These are phyloP conservation scores for Stephania cephalantha DNA, from an alignment of 164 flowering plant genomes.

Conservation along the genomic window DNA sequence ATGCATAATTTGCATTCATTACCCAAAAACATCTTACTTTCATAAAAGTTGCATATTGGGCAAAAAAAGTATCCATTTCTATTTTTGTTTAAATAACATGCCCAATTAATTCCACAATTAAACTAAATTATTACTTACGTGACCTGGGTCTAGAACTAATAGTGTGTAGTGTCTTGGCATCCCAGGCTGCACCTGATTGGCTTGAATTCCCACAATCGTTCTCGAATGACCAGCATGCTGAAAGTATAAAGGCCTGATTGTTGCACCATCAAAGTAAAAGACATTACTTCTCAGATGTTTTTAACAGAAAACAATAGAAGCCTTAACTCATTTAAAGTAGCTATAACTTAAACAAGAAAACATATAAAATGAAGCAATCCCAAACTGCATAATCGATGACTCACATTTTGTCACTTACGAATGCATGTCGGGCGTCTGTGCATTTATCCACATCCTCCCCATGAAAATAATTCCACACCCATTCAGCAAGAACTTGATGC, in stretches of 20 bases:
- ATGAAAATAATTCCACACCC: constrained; percentile 86
- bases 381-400: constrained; percentile 21
- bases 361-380: not conserved
- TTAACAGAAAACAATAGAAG: not conserved
- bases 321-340: not conserved
- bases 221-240: constrained; percentile 94
- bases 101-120: not conserved
- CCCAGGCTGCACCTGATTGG: constrained; percentile 34
- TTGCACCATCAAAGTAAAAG: constrained; percentile 9
- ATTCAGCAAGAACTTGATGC: constrained; percentile 53
- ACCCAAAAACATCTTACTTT: not conserved
- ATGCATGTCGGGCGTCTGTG: constrained; percentile 26
- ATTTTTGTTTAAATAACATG: not conserved
- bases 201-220: constrained; percentile 85
- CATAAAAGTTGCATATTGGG: not conserved
- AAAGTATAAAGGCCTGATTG: constrained; percentile 80
- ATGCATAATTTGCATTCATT: not conserved
- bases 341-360: not conserved
- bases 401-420: constrained; percentile 57
- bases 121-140: constrained; percentile 36
- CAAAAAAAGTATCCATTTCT: not conserved
- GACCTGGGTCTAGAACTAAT: constrained; percentile 68
- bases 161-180: constrained; percentile 40
- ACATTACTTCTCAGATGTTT: not conserved
- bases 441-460: constrained; percentile 21